These are phyloP conservation scores for Moricandia arvensis DNA, from an alignment of 345 rosid species.

Conservation along the genomic window DNA sequence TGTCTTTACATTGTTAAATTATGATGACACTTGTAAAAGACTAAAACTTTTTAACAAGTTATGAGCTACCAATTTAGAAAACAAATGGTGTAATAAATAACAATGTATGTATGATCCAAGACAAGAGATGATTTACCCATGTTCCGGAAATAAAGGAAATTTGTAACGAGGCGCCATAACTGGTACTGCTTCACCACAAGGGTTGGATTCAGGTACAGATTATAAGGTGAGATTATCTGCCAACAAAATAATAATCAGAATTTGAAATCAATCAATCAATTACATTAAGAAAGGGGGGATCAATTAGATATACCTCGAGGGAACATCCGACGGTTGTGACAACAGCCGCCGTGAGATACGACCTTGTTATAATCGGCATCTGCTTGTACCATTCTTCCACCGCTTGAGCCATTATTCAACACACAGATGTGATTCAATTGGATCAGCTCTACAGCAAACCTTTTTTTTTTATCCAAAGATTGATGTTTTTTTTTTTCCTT, in stretches of 20 bases:
- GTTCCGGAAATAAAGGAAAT: slow-evolving; percentile 87
- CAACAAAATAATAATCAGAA: too few species aligned
- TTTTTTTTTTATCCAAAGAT: neutral
- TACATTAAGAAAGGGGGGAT: neutral
- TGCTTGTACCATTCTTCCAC: slow-evolving; percentile 99
- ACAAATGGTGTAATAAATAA: neutral
- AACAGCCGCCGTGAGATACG: slow-evolving; percentile 93
- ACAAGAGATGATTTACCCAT: slow-evolving; percentile 55
- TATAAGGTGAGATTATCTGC: slow-evolving; percentile 87
- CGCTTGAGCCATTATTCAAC: slow-evolving; percentile 77
- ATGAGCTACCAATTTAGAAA: neutral
- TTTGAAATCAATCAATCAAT: neutral
- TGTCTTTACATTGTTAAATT: too few species aligned
- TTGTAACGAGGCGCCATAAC: slow-evolving; percentile 95
- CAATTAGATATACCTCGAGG: slow-evolving; percentile 58
- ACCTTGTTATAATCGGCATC: slow-evolving; percentile 97
- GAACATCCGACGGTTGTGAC: slow-evolving; percentile 98
- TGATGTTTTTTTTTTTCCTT: neutral
- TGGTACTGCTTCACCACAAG: slow-evolving; percentile 87
- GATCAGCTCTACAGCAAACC: neutral
- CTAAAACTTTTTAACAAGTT: neutral
- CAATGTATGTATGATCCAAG: neutral
- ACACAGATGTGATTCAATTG: neutral
- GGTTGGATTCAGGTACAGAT: slow-evolving; percentile 77
- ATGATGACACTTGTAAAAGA: neutral